These are phyloP conservation scores for Cladorrhinum sp. DNA, from an alignment of 2,329 filamentous ascomycete species.

Conservation along the genomic window DNA sequence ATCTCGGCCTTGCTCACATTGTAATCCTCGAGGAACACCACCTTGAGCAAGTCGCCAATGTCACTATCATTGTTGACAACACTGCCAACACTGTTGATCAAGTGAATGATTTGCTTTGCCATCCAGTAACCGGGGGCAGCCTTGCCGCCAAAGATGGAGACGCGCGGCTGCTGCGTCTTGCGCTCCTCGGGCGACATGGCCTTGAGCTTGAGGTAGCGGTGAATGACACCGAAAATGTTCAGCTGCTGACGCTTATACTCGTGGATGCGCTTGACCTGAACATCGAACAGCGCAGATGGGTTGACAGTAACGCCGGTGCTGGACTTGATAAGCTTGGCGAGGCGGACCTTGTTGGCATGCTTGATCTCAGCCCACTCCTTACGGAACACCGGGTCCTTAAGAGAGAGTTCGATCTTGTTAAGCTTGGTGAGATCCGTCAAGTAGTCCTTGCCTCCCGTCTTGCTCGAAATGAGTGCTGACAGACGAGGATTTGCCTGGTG, in stretches of 20 bases:
- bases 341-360: conserved; percentile 86
- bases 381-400: conserved; percentile 85
- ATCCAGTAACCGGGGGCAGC: conserved; percentile 99
- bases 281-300: conserved; percentile 84
- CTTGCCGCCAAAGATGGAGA: conserved; percentile 97
- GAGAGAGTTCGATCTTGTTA: conserved; percentile 78
- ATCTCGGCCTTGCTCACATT: conserved; percentile 99
- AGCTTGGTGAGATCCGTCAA: conserved; percentile 86
- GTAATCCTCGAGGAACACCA: conserved; percentile 96
- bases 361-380: conserved; percentile 97
- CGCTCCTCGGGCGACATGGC: conserved; percentile 76
- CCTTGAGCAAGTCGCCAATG: conserved; percentile 90
- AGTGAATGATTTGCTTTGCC: conserved; percentile 97
- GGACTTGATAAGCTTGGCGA: conserved; percentile 87
- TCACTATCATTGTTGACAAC: conserved; percentile 92
- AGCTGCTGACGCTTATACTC: conserved; percentile 99
- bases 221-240: conserved; percentile 97
- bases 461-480: conserved; percentile 87
- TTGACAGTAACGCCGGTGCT: conserved; percentile 79
- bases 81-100: conserved; percentile 86
- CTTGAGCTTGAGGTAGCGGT: conserved; percentile 89
- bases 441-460: conserved; percentile 78
- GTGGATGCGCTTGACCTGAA: conserved; percentile 98
- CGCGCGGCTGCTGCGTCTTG: conserved; percentile 82
- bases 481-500: conserved; percentile 95